These are phyloP conservation scores for Kluyveromyces siamensis DNA, from an alignment of 805 yeast species.

Conservation along the genomic window DNA sequence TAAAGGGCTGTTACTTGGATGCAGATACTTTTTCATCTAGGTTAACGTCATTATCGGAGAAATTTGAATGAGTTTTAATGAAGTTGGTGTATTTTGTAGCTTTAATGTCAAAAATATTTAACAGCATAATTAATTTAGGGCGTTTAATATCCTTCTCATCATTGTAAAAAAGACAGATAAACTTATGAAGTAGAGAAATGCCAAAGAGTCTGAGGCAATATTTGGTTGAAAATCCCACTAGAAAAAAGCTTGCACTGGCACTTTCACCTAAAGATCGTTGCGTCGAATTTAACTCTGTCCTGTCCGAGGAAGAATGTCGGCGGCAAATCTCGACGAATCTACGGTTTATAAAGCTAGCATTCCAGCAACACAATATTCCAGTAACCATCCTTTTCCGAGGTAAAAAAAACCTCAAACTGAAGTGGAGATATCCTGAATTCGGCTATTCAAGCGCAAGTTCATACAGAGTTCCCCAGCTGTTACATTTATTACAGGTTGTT, in stretches of 20 bases:
- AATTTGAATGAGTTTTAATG: slow-evolving; percentile 3
- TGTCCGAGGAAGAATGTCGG: slow-evolving; percentile 1
- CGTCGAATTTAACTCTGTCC: background rate
- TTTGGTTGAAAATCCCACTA: slow-evolving; percentile 3
- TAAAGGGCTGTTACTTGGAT: slow-evolving; percentile 70
- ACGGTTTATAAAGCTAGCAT: slow-evolving; percentile 1
- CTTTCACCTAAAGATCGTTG: slow-evolving; percentile 12
- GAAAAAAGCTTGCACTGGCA: background rate
- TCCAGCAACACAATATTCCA: slow-evolving; percentile 1
- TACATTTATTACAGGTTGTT: slow-evolving; percentile 10
- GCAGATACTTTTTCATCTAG: slow-evolving; percentile 62
- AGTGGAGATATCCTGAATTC: slow-evolving; percentile 1
- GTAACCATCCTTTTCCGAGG: background rate
- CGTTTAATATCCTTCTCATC: background rate
- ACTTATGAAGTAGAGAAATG: background rate
- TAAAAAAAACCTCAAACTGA: background rate
- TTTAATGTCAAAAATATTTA: background rate
- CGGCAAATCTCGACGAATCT: slow-evolving; percentile 2
- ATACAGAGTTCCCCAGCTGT: background rate
- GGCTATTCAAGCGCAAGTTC: background rate
- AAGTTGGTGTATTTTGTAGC: background rate
- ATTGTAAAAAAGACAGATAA: background rate
- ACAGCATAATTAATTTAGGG: background rate
- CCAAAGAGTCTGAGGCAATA: slow-evolving; percentile 4
- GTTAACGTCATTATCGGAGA: slow-evolving; percentile 32